phyloP scores from a whole-genome alignment of 2,329 filamentous ascomycete genomes.

The Sarocladium strictum region DNA sequence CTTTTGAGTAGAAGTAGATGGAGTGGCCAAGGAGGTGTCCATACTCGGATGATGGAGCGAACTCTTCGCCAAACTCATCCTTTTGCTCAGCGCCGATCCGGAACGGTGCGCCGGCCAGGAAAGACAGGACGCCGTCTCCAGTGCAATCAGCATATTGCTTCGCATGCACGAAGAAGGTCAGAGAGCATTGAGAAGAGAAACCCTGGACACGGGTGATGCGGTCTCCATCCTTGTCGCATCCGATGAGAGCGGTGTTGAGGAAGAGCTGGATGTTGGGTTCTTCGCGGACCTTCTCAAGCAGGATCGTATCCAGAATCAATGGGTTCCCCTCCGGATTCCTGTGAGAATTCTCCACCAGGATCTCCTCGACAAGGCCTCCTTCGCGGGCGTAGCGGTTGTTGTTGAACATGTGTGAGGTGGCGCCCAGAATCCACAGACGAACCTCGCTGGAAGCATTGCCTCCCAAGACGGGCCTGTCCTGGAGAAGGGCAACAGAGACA shows the following conservation, averaged over 20 bases:
- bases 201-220: constrained; percentile 17
- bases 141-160: constrained; percentile 19
- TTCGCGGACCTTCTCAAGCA: constrained; percentile 19
- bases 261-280: constrained; percentile 19
- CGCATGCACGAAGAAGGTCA: constrained; percentile 23
- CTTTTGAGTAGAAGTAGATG: constrained; percentile 21
- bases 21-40: constrained; percentile 21
- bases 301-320: constrained; percentile 18
- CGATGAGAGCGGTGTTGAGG: constrained; percentile 18
- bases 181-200: constrained; percentile 19
- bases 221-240: constrained; percentile 17
- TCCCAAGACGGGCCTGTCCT: constrained; percentile 18
- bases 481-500: constrained; percentile 16
- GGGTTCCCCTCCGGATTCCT: constrained; percentile 21
- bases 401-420: constrained; percentile 22
- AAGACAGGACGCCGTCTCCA: constrained; percentile 18
- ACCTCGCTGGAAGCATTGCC: constrained; percentile 20
- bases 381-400: constrained; percentile 21
- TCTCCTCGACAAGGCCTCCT: constrained; percentile 20
- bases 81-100: constrained; percentile 18
- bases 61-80: constrained; percentile 18
- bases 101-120: constrained; percentile 19
- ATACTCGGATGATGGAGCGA: constrained; percentile 19
- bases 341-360: constrained; percentile 19
- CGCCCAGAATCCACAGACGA: constrained; percentile 19